Evolutionary conservation across 2,329 filamentous ascomycete species (phyloP).

Genomic region (Zalaria sp.): DNA sequence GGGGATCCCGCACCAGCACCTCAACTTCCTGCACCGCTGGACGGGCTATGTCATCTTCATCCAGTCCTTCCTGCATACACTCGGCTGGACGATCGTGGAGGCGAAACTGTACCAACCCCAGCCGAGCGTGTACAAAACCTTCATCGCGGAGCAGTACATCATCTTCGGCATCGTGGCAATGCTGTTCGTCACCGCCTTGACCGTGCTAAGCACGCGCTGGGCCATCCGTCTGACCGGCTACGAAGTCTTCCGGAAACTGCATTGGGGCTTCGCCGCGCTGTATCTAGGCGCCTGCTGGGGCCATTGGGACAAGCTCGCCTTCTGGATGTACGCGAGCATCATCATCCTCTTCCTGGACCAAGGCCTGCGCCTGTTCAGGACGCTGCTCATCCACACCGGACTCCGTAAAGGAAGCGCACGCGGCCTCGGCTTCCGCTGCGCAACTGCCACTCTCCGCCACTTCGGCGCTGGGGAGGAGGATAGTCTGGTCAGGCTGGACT

Average conservation of each 20-base stretch:
- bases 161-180: constrained; percentile 61
- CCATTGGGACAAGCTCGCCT: constrained; percentile 55
- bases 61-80: constrained; percentile 54
- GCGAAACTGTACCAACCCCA: constrained; percentile 57
- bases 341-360: constrained; percentile 53
- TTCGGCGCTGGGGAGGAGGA: constrained; percentile 45
- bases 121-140: constrained; percentile 41
- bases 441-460: constrained; percentile 34
- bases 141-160: constrained; percentile 52
- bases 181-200: constrained; percentile 46
- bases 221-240: constrained; percentile 56
- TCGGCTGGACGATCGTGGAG: constrained; percentile 57
- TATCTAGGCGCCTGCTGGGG: constrained; percentile 66
- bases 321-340: constrained; percentile 54
- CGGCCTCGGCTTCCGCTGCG: constrained; percentile 40
- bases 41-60: constrained; percentile 57
- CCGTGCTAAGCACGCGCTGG: constrained; percentile 43
- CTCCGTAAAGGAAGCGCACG: constrained; percentile 18
- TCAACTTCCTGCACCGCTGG: constrained; percentile 69
- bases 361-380: constrained; percentile 42
- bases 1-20: constrained; percentile 60
- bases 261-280: constrained; percentile 58
- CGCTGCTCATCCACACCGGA: constrained; percentile 46
- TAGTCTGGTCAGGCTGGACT: constrained; percentile 52
- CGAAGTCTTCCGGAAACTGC: constrained; percentile 62